These are phyloP conservation scores for Monosporascus sp. DNA, from an alignment of 2,329 filamentous ascomycete species.

Conservation along the genomic window DNA sequence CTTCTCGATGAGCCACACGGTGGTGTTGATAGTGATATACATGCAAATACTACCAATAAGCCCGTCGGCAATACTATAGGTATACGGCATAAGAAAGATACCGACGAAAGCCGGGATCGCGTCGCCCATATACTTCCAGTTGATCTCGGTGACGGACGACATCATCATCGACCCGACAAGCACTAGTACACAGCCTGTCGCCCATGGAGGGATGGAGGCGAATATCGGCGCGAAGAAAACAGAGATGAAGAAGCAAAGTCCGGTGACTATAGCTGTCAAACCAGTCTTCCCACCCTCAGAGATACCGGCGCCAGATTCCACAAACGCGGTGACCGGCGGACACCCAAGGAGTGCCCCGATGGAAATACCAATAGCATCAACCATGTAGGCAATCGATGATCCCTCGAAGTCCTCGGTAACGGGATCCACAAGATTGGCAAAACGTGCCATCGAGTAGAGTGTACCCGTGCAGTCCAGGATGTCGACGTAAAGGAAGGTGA, in stretches of 20 bases:
- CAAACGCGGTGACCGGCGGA: constrained; percentile 79
- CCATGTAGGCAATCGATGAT: constrained; percentile 75
- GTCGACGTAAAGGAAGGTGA: constrained; percentile 88
- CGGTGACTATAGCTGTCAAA: constrained; percentile 72
- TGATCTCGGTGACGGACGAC: constrained; percentile 72
- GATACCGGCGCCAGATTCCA: constrained; percentile 86
- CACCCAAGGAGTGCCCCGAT: constrained; percentile 73
- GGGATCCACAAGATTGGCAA: constrained; percentile 74
- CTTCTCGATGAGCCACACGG: constrained; percentile 64
- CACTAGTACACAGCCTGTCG: constrained; percentile 81
- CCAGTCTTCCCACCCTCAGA: constrained; percentile 82
- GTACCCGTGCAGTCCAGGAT: constrained; percentile 85
- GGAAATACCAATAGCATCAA: constrained; percentile 73
- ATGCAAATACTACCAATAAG: constrained; percentile 74
- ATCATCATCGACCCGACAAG: constrained; percentile 88
- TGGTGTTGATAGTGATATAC: constrained; percentile 70
- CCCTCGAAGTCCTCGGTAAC: constrained; percentile 84
- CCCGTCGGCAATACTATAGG: constrained; percentile 82
- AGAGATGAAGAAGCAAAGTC: constrained; percentile 78
- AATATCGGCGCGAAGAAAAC: constrained; percentile 90
- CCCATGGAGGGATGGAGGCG: constrained; percentile 83
- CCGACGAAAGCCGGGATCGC: constrained; percentile 80
- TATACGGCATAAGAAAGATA: constrained; percentile 82
- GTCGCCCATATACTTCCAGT: constrained; percentile 83
- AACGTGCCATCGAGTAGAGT: constrained; percentile 83